These are phyloP conservation scores for Leishmania aethiopica DNA, from an alignment of 208 protist species.

Conservation along the genomic window DNA sequence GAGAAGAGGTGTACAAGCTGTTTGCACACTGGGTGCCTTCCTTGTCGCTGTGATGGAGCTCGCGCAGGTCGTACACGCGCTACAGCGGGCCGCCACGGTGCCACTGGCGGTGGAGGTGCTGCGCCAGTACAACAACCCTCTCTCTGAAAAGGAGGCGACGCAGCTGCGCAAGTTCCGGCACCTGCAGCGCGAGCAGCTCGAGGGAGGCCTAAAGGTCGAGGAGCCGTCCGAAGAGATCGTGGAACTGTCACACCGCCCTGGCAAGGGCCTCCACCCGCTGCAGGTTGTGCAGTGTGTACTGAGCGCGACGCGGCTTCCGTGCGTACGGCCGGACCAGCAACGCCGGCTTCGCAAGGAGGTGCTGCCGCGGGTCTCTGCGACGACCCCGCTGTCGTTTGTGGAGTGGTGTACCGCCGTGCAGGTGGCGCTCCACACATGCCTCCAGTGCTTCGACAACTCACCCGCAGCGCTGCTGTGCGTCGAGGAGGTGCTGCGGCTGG, in stretches of 20 bases:
- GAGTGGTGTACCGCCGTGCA: conserved; percentile 66
- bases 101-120: conserved; percentile 56
- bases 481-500: conserved; percentile 59
- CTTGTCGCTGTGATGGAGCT: conserved; percentile 56
- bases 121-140: conserved; percentile 74
- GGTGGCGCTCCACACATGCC: conserved; percentile 31
- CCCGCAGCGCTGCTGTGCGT: conserved; percentile 54
- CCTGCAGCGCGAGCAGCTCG: conserved; percentile 53
- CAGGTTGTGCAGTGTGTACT: conserved; percentile 76
- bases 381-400: conserved; percentile 46
- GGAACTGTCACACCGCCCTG: conserved; percentile 48
- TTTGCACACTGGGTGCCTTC: neutral
- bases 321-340: conserved; percentile 51
- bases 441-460: conserved; percentile 32
- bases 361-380: conserved; percentile 42
- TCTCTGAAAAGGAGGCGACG: conserved; percentile 67
- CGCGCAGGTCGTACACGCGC: conserved; percentile 40
- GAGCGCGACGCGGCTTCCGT: conserved; percentile 52
- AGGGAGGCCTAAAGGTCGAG: conserved; percentile 58
- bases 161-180: conserved; percentile 56
- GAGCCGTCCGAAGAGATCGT: conserved; percentile 52
- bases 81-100: conserved; percentile 45
- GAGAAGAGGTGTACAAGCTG: neutral
- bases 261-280: conserved; percentile 59
- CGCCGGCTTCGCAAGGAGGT: conserved; percentile 67